Base-by-base conservation (phyloP, 73 alveolate genomes). In the Tetrahymena malaccensis region DNA sequence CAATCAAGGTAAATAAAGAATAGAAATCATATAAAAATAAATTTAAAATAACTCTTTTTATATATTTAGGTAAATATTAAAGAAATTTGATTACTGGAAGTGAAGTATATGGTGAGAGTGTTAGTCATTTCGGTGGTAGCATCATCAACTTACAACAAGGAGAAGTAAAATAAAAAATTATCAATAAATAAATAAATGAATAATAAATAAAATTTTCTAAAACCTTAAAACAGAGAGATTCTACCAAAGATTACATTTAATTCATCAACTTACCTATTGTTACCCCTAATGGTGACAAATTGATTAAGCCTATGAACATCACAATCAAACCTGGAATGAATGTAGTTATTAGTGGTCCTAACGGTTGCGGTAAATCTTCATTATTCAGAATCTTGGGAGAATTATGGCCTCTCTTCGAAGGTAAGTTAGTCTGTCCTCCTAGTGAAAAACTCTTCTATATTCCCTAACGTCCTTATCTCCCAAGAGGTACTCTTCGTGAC, bases 381-480 rank as follows among this genome's bases (percentile, higher is more conserved):
- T 96, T 98, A n/a, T 98, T 98, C 98, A 96, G 99, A 96, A 98
- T 98, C 93, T 95, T 98, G 94, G 99, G 99, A 16, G 99, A 97
- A 84, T 96, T 98, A 43, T 98, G 99, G 99, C 99, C 99, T 33
- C 94, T 98, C 31, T 97, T 98, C 93, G 98, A 98, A 58, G 99
- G 99, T 12, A 96, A 94, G 70, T 95, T 98, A 34, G 40, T 95
- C 96, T 97, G 98, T 94, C 99, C 99, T n/a, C 93, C 94, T 43
- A 95, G 94, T 33, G 99, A 96, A 22, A 89, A 96, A 93, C 93
- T 98, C 27, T 98, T 98, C 97, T 98, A 98, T 93, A 98, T 98
- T 96, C 99, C 99, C 40, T 98, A 98, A 93, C 97, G 99, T 94
- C 99, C 99, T n/a, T 98, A 98, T 93, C 96, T 98, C 16, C 99